A percentile compares a stretch with the other conserved stretches of the same genome.
phyloP scores from a whole-genome alignment of 2,329 filamentous ascomycete genomes.

The Hyphodiscus sp. region DNA sequence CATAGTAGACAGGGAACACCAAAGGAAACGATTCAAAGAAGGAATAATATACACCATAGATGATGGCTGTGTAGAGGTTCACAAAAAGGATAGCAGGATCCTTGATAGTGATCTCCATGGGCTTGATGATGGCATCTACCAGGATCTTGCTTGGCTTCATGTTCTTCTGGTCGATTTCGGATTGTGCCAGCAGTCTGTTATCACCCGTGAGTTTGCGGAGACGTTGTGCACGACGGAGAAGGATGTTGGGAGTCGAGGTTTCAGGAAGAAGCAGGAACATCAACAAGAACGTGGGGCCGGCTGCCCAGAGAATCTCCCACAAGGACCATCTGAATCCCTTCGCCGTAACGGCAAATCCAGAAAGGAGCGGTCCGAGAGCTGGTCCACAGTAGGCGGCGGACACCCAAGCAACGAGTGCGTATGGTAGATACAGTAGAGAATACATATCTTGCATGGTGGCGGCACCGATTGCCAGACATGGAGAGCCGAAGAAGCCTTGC shows the following conservation, averaged over 20 bases:
- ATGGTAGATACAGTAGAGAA: constrained; percentile 48
- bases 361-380: constrained; percentile 54
- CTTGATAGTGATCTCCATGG: constrained; percentile 8
- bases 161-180: constrained; percentile 56
- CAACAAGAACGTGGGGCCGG: constrained; percentile 50
- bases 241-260: constrained; percentile 52
- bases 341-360: constrained; percentile 51
- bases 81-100: constrained; percentile 47
- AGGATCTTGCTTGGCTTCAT: constrained; percentile 42
- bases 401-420: constrained; percentile 54
- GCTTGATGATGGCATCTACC: constrained; percentile 23
- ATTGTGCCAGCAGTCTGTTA: constrained; percentile 49
- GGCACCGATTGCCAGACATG: constrained; percentile 54
- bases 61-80: constrained; percentile 40
- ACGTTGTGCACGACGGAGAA: constrained; percentile 54
- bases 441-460: constrained; percentile 49
- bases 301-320: constrained; percentile 57
- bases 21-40: constrained; percentile 8
- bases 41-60: constrained; percentile 6
- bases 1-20: constrained; percentile 2
- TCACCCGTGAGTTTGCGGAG: constrained; percentile 50
- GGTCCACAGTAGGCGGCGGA: constrained; percentile 43
- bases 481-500: constrained; percentile 60
- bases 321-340: constrained; percentile 59
- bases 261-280: constrained; percentile 61